These are phyloP conservation scores for Cairneyella variabilis DNA, from an alignment of 495 filamentous ascomycete genomes.

Conservation along the genomic window DNA sequence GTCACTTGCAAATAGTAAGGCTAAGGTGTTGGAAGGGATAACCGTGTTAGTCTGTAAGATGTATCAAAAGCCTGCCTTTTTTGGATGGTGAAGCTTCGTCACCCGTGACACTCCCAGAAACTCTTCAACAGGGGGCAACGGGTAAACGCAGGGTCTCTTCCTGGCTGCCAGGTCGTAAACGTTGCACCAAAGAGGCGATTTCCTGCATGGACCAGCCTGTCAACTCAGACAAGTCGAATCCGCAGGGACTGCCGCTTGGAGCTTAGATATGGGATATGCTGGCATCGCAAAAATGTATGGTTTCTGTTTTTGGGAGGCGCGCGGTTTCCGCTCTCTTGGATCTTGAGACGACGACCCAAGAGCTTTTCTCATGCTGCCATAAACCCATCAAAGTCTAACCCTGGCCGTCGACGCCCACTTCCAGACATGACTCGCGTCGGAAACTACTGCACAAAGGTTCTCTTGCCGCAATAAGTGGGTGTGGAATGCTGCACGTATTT, in stretches of 20 bases:
- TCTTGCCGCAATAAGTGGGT: constrained; percentile 1
- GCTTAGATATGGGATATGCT: background rate
- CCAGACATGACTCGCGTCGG: background rate
- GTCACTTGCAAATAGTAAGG: background rate
- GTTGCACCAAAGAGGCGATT: background rate
- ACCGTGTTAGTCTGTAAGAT: too few species aligned
- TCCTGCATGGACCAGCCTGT: background rate
- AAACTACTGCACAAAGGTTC: background rate
- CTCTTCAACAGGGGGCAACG: background rate
- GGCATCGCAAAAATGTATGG: constrained; percentile 1
- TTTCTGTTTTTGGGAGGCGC: constrained; percentile 12
- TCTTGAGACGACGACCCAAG: background rate
- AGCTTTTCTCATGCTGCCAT: background rate
- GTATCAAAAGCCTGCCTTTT: too few species aligned
- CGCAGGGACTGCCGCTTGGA: background rate
- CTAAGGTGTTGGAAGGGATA: background rate
- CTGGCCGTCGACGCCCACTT: background rate
- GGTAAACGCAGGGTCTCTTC: constrained; percentile 1
- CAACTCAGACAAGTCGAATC: background rate
- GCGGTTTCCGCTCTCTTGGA: constrained; percentile 15
- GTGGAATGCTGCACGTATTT: background rate
- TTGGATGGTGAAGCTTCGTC: too few species aligned
- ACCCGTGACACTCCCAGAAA: too few species aligned
- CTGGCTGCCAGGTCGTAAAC: background rate
- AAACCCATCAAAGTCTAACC: background rate